Evolutionary conservation across 2,329 filamentous ascomycete genomes (phyloP), one percentile per base, ranked within the genome.

Genomic region (Parasarocladium wereldwijsianum): DNA sequence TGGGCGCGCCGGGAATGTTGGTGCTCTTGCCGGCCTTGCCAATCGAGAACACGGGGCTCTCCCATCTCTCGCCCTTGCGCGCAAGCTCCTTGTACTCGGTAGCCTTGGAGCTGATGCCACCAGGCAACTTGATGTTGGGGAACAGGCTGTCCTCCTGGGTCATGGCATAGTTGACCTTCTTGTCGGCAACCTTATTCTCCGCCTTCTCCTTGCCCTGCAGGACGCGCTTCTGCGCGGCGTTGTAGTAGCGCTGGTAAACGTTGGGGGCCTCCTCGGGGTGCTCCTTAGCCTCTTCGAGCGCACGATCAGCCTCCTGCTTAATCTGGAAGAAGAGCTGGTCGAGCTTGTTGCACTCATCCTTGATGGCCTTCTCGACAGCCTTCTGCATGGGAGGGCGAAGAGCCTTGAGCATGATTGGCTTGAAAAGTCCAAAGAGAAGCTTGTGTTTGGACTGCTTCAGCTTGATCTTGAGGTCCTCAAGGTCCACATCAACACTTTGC

Each of bases 361-460:
- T 83, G 57, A 98, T 83, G 43, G 83, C 72, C 60, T 87, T 83
- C 62, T 93, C 87, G 2, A 93, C 58, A 2, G 79, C 79, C 66
- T 90, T 93, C 55, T 90, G 75, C 34, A 98, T 64, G 12, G 72
- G 79, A 19, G 87, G 85, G 27, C 80, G 77, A 43, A 98, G 70
- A 17, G 85, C 72, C 57, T 77, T 84, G 49, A 94, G 67, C 40
- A 93, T 65, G 16, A 96, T 50, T 4, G 86, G 83, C 66, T 94
- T 94, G 64, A 87, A 78, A 21, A 94, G 50, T 32, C 61, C 62
- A 54, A 96, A 93, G 14, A 96, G 66, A 9, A 90, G 47, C 70
- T 94, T 98, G 69, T 96, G 86, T 53, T 78, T 92, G 31, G 86
- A 94, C 64, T 93, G 74, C 66, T 86, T 85, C 40, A 98, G 55